These are phyloP conservation scores for Hemerocallis citrina DNA, from an alignment of 106 monocot species.

Conservation along the genomic window DNA sequence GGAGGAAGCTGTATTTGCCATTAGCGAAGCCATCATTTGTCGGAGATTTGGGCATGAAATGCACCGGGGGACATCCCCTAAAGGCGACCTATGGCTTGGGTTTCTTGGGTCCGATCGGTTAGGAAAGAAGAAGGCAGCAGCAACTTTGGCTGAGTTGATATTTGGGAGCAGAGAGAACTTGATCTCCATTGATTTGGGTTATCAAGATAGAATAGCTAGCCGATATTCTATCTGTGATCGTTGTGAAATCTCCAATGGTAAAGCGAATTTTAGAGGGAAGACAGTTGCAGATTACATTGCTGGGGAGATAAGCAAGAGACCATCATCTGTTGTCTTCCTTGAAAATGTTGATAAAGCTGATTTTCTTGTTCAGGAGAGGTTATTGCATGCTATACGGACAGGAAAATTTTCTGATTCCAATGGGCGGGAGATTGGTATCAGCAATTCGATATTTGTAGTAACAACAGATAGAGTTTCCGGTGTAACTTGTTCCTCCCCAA, in stretches of 20 bases:
- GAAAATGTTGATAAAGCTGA: conserved; percentile 89
- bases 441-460: conserved; percentile 48
- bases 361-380: conserved; percentile 43
- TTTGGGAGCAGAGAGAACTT: conserved; percentile 55
- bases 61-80: conserved; percentile 22
- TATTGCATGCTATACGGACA: conserved; percentile 43
- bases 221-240: conserved; percentile 18
- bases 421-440: conserved; percentile 50
- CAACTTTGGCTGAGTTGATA: conserved; percentile 63
- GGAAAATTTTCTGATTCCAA: conserved; percentile 61
- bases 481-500: conserved; percentile 9
- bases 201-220: conserved; percentile 10
- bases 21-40: conserved; percentile 32
- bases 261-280: conserved; percentile 44
- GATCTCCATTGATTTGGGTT: conserved; percentile 49
- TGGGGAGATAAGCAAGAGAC: conserved; percentile 47
- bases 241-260: conserved; percentile 5
- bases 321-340: conserved; percentile 58
- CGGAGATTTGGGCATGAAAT: conserved; percentile 34
- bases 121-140: conserved; percentile 56
- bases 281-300: conserved; percentile 67
- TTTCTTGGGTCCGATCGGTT: conserved; percentile 69
- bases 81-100: conserved; percentile 62
- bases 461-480: conserved; percentile 14
- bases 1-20: conserved; percentile 58